These are phyloP conservation scores for Cladosporium colombiae DNA, from an alignment of 2,329 filamentous ascomycete species.

Conservation along the genomic window DNA sequence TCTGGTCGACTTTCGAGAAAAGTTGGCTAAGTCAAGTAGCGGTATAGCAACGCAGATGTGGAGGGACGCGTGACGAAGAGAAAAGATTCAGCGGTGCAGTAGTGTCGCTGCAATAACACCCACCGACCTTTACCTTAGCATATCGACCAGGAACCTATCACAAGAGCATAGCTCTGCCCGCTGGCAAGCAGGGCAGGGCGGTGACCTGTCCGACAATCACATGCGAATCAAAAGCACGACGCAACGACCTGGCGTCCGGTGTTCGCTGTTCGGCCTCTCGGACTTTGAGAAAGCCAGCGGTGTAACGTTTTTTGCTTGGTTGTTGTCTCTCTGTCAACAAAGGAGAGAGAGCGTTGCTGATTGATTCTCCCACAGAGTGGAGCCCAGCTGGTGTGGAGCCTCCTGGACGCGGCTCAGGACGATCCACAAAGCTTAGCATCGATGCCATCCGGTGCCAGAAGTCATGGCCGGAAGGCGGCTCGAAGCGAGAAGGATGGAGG, in stretches of 20 bases:
- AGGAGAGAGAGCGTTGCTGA: neutral
- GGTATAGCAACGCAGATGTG: neutral
- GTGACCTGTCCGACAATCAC: neutral
- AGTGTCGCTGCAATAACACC: constrained; percentile 9
- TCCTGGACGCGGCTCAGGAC: neutral
- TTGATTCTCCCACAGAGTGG: constrained; percentile 6
- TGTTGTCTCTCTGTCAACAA: neutral
- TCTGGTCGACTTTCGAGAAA: neutral
- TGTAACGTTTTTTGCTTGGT: neutral
- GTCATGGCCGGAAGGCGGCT: neutral
- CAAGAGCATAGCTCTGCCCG: neutral
- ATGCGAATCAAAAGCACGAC: neutral
- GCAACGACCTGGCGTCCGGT: constrained; percentile 1
- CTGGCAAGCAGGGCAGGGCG: neutral
- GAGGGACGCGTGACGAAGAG: neutral
- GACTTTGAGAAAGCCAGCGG: neutral
- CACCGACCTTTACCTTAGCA: constrained; percentile 6
- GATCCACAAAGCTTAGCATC: constrained; percentile 14
- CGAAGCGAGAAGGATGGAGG: neutral
- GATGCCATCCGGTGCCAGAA: constrained; percentile 13
- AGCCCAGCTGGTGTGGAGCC: constrained; percentile 2
- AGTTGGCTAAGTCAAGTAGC: neutral
- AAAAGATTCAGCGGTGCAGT: neutral
- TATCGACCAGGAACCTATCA: neutral
- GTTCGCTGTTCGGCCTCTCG: constrained; percentile 16